Conservation (phyloP, 2,329 filamentous ascomycete genomes). For the Xylaria sp. region DNA sequence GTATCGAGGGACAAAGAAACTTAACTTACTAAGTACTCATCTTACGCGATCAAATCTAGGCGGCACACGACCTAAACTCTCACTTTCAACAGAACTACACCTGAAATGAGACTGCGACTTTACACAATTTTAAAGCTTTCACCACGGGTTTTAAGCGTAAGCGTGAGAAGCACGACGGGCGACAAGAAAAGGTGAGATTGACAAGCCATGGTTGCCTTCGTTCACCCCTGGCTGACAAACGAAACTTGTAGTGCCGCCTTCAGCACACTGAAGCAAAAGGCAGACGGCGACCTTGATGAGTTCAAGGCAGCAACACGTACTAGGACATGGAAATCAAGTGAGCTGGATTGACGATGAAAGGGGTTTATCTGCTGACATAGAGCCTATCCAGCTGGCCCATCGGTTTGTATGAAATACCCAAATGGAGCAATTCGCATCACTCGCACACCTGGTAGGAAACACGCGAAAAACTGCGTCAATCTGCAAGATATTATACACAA, state of each 20-base stretch:
- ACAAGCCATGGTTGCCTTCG: neutral
- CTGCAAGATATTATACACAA: constrained; percentile 43
- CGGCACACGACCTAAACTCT: neutral
- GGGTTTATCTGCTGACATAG: neutral
- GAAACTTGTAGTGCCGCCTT: neutral
- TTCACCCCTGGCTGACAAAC: neutral
- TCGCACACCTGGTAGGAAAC: constrained; percentile 42
- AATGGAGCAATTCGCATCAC: constrained; percentile 45
- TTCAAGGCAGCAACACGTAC: neutral
- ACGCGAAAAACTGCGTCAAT: constrained; percentile 43
- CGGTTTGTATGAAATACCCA: constrained; percentile 37
- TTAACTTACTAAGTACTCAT: no score
- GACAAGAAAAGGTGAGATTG: constrained; percentile 20
- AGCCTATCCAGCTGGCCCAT: constrained; percentile 12
- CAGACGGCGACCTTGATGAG: constrained; percentile 12
- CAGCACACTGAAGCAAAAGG: constrained; percentile 23
- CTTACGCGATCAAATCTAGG: neutral
- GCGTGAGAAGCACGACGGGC: constrained; percentile 6
- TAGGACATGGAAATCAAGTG: constrained; percentile 8
- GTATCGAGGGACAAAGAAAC: no score
- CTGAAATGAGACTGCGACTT: neutral
- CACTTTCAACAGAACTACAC: neutral
- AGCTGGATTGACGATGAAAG: neutral
- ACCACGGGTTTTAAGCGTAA: neutral
- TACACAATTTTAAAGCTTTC: neutral